These are phyloP conservation scores for Phytophthora vignae DNA, from an alignment of 352 stramenopile species.

Conservation along the genomic window DNA sequence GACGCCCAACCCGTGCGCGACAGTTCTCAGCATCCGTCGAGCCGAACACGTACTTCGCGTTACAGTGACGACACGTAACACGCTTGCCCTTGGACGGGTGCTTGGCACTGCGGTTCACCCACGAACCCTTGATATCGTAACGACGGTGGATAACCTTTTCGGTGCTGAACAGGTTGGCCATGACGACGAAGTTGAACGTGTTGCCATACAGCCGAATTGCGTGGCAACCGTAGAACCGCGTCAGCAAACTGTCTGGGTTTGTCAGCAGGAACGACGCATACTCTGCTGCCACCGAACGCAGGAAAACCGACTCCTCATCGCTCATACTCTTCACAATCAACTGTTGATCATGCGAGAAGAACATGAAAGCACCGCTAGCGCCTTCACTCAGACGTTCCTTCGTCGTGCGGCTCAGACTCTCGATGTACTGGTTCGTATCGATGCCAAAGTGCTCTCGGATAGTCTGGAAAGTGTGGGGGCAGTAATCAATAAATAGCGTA, in stretches of 20 bases:
- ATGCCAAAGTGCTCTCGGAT: constrained; percentile 89
- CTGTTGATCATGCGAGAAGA: constrained; percentile 90
- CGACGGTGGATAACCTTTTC: constrained; percentile 86
- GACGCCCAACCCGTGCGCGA: constrained; percentile 73
- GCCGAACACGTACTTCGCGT: constrained; percentile 88
- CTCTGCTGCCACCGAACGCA: constrained; percentile 81
- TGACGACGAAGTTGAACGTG: constrained; percentile 92
- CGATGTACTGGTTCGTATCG: constrained; percentile 84
- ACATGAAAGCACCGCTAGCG: constrained; percentile 90
- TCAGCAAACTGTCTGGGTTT: constrained; percentile 84
- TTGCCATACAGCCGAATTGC: constrained; percentile 88
- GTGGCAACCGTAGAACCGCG: constrained; percentile 87
- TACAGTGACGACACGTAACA: constrained; percentile 88
- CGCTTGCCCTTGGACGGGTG: constrained; percentile 87
- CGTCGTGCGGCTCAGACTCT: constrained; percentile 83
- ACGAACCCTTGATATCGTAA: constrained; percentile 91
- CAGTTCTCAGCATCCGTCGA: constrained; percentile 85
- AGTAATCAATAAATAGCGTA: constrained; percentile 90
- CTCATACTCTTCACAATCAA: constrained; percentile 93
- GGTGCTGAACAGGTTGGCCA: constrained; percentile 89
- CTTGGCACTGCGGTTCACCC: constrained; percentile 89
- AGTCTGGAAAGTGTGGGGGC: constrained; percentile 86
- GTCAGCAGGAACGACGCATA: constrained; percentile 86
- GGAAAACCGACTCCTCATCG: constrained; percentile 83
- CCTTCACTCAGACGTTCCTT: constrained; percentile 90